Evolutionary conservation across 192 early-diverging fungal genomes (phyloP).

Genomic region (Coemansia sp.): DNA sequence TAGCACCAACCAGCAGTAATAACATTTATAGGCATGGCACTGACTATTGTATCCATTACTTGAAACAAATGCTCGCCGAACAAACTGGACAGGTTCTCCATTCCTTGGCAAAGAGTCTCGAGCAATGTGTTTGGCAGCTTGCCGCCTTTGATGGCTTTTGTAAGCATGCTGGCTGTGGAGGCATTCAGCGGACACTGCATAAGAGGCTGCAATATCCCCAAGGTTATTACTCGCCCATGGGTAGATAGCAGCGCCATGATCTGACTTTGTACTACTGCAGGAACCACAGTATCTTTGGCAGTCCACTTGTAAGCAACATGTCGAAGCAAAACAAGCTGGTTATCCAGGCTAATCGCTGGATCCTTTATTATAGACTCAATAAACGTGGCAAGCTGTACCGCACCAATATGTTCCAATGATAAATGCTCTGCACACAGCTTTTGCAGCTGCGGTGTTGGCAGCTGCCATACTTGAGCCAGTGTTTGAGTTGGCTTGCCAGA

Average conservation of each 20-base stretch:
- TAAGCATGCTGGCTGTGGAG: slow-evolving; percentile 14
- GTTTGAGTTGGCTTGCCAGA: slow-evolving; percentile 11
- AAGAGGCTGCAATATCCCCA: too few species aligned
- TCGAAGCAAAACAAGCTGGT: slow-evolving; percentile 25
- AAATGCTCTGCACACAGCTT: slow-evolving; percentile 21
- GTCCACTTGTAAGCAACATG: slow-evolving; percentile 1
- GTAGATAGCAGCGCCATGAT: slow-evolving; percentile 13
- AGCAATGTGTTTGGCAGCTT: slow-evolving; percentile 5
- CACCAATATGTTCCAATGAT: slow-evolving; percentile 11
- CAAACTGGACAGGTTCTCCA: slow-evolving; percentile 1
- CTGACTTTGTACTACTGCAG: slow-evolving; percentile 39
- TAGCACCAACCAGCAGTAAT: slow-evolving; percentile 6
- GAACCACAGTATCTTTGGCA: slow-evolving; percentile 21
- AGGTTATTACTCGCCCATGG: slow-evolving; percentile 11
- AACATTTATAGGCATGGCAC: slow-evolving; percentile 11
- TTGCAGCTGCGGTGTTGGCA: slow-evolving; percentile 17
- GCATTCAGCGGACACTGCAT: too few species aligned
- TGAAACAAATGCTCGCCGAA: slow-evolving; percentile 17
- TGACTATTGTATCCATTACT: slow-evolving; percentile 29
- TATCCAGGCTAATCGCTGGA: slow-evolving; percentile 27
- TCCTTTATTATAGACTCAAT: slow-evolving; percentile 19
- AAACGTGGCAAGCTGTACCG: slow-evolving; percentile 16
- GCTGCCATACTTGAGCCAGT: slow-evolving; percentile 19
- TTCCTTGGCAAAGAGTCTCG: slow-evolving; percentile 15
- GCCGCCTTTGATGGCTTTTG: slow-evolving; percentile 30